phyloP scores from a whole-genome alignment of 2,329 filamentous ascomycete genomes.

The Rutstroemia sp. region DNA sequence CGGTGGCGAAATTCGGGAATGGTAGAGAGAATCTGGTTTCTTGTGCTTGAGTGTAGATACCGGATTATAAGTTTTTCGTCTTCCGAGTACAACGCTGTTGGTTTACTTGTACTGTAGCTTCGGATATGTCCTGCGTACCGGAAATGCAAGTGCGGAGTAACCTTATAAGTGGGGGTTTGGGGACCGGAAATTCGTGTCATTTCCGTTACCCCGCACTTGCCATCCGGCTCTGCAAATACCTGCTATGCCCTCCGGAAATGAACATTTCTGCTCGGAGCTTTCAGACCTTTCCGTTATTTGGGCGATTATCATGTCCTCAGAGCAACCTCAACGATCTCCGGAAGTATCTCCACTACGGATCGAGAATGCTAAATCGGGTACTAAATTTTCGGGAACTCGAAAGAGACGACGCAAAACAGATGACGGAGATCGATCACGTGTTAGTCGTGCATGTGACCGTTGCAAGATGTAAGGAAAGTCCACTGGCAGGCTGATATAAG shows the following conservation, averaged over 20 bases:
- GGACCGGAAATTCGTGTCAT: too few species aligned
- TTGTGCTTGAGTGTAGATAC: neutral
- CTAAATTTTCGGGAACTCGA: neutral
- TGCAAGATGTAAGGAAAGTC: constrained; percentile 37
- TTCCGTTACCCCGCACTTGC: too few species aligned
- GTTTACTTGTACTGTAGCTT: neutral
- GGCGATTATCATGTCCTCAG: too few species aligned
- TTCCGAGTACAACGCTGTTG: neutral
- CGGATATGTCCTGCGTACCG: neutral
- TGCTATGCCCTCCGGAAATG: too few species aligned
- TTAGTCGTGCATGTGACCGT: constrained; percentile 40
- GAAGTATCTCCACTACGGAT: neutral
- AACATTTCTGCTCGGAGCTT: too few species aligned
- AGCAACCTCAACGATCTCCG: neutral
- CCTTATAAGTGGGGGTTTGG: too few species aligned
- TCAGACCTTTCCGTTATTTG: too few species aligned
- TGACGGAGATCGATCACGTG: constrained; percentile 24
- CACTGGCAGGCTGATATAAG: neutral
- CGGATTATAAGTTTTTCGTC: too few species aligned
- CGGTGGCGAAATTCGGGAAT: constrained; percentile 60
- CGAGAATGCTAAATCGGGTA: neutral
- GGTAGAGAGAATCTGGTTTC: constrained; percentile 38
- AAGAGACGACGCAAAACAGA: constrained; percentile 16
- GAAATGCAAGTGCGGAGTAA: neutral
- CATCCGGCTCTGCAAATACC: too few species aligned